Percentiles rank a stretch among this genome's conserved stretches.
Evolutionary conservation across 805 yeast species (phyloP).

Genomic region (Candida ovalis): DNA sequence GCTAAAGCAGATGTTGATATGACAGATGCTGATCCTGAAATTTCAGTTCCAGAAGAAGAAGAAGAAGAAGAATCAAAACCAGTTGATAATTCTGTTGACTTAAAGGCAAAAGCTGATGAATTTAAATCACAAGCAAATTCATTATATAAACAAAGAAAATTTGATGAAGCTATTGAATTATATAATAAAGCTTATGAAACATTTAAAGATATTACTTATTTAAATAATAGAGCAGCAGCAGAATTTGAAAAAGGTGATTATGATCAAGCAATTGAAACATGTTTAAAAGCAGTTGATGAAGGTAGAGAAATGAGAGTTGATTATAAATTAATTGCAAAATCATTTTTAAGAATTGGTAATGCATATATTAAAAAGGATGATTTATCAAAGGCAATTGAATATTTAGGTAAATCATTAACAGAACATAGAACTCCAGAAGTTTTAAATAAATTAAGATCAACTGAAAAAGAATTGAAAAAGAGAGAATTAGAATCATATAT

Average conservation of each 20-base stretch:
- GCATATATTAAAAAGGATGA: slow-evolving; percentile 73
- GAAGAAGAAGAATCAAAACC: slow-evolving; percentile 25
- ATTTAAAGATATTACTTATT: slow-evolving; percentile 80
- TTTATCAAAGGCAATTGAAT: slow-evolving; percentile 66
- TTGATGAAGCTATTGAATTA: slow-evolving; percentile 86
- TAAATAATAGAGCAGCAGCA: slow-evolving; percentile 97
- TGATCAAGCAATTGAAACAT: slow-evolving; percentile 78
- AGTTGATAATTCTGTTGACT: slow-evolving; percentile 27
- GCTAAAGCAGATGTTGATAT: slow-evolving; percentile 30
- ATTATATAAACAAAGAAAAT: slow-evolving; percentile 79
- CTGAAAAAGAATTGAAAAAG: slow-evolving; percentile 82
- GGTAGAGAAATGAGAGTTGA: slow-evolving; percentile 91
- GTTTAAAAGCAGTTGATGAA: slow-evolving; percentile 78
- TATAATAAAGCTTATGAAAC: slow-evolving; percentile 85
- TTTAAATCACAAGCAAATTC: slow-evolving; percentile 84
- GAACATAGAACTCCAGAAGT: slow-evolving; percentile 97
- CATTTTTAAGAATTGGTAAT: slow-evolving; percentile 89
- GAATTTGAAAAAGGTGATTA: slow-evolving; percentile 93
- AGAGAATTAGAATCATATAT: slow-evolving; percentile 75
- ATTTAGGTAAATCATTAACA: slow-evolving; percentile 85
- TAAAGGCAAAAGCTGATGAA: slow-evolving; percentile 54
- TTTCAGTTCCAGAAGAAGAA: slow-evolving; percentile 28
- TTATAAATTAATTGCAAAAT: slow-evolving; percentile 86
- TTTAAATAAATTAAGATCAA: slow-evolving; percentile 75
- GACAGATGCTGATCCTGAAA: slow-evolving; percentile 31